These are phyloP conservation scores for Acer negundo DNA, from an alignment of 345 rosid species.

Conservation along the genomic window DNA sequence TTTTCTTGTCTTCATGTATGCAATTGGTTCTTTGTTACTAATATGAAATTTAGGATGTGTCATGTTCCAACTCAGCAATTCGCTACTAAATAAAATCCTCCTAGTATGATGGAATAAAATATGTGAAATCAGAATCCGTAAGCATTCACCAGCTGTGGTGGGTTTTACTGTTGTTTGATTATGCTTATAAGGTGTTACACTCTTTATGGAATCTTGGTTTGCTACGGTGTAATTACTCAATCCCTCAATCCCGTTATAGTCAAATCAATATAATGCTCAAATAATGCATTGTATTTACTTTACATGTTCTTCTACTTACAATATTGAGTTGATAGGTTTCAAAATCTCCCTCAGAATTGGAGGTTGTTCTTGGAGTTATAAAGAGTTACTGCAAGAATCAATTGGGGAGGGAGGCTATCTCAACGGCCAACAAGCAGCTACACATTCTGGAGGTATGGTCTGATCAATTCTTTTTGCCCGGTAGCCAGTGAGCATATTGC, in stretches of 20 bases:
- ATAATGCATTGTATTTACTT: conserved; percentile 11
- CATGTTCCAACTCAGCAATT: not conserved
- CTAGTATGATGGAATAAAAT: not conserved
- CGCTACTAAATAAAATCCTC: not conserved
- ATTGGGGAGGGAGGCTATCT: conserved; percentile 54
- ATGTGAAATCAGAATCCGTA: not conserved
- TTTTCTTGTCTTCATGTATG: not conserved
- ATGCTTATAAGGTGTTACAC: not conserved
- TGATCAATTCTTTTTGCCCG: conserved; percentile 13
- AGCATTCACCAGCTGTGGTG: not conserved
- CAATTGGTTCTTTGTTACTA: not conserved
- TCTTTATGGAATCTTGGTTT: conserved; percentile 5
- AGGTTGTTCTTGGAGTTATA: conserved; percentile 86
- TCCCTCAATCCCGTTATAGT: not conserved
- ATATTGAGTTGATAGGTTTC: conserved; percentile 53
- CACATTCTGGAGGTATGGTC: conserved; percentile 73
- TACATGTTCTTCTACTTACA: conserved; percentile 9
- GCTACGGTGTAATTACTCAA: conserved; percentile 12
- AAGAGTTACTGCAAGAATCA: conserved; percentile 68
- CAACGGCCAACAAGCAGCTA: conserved; percentile 70
- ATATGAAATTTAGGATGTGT: not conserved
- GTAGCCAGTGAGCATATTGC: not conserved
- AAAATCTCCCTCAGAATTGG: conserved; percentile 84
- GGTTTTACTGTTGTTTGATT: not conserved
- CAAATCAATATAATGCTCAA: not conserved